These are phyloP conservation scores for Hortaea werneckii DNA, from an alignment of 2,329 filamentous ascomycete genomes.

Conservation along the genomic window DNA sequence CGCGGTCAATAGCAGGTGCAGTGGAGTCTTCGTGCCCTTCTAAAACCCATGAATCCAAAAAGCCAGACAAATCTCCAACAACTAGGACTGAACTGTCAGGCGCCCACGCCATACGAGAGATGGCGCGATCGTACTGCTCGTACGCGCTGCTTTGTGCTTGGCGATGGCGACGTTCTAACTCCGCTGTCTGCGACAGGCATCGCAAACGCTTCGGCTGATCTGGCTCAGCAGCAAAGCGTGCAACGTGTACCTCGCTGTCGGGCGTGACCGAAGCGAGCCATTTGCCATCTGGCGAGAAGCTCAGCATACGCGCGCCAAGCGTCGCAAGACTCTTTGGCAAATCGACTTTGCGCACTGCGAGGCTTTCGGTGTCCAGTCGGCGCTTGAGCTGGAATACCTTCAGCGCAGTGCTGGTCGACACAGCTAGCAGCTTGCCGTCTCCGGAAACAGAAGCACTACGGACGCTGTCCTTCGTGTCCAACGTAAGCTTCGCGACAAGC, in stretches of 20 bases:
- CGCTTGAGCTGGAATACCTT: constrained; percentile 23
- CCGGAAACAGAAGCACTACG: constrained; percentile 58
- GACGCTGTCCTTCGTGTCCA: constrained; percentile 55
- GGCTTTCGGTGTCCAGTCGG: constrained; percentile 22
- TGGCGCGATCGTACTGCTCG: constrained; percentile 65
- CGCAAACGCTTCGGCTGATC: constrained; percentile 28
- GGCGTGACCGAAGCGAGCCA: constrained; percentile 53
- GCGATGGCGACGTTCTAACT: constrained; percentile 29
- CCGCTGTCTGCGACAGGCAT: constrained; percentile 28
- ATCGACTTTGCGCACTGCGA: constrained; percentile 62
- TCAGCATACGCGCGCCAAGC: constrained; percentile 58
- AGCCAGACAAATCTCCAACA: constrained; percentile 70
- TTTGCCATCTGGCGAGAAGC: constrained; percentile 58
- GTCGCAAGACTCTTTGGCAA: constrained; percentile 48
- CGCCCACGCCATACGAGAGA: constrained; percentile 69
- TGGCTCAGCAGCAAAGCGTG: constrained; percentile 37
- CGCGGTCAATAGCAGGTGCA: constrained; percentile 30
- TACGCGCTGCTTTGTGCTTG: constrained; percentile 27
- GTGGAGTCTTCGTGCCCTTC: constrained; percentile 45
- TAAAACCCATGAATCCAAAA: constrained; percentile 77
- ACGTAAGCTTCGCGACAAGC: constrained; percentile 27
- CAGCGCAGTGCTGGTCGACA: constrained; percentile 30
- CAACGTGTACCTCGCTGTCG: constrained; percentile 36
- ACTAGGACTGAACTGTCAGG: constrained; percentile 70
- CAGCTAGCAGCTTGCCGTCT: constrained; percentile 70